Conservation (phyloP, 164 flowering plant species). For the Annona cherimola region DNA sequence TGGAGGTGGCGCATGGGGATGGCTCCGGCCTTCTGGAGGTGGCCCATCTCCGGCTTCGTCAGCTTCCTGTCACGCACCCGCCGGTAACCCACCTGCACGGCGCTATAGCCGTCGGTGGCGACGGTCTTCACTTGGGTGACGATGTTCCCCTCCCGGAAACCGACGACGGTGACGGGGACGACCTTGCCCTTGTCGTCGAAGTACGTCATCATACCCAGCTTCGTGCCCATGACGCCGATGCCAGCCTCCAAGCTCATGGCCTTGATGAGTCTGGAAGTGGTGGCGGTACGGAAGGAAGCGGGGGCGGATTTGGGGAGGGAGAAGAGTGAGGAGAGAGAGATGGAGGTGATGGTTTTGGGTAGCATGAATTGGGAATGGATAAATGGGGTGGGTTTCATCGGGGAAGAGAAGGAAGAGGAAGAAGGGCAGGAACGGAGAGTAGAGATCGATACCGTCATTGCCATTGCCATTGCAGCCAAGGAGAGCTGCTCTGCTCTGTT, state of each 20-base stretch:
- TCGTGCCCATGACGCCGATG: conserved; percentile 90
- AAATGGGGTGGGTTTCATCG: background rate
- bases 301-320: background rate
- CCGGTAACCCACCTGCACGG: conserved; percentile 90
- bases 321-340: background rate
- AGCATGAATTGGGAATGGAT: background rate
- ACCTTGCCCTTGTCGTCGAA: conserved; percentile 70
- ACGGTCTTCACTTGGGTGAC: conserved; percentile 88
- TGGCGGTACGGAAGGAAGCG: background rate
- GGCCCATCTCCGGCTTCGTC: conserved; percentile 90
- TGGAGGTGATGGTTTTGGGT: no score
- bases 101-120: conserved; percentile 81
- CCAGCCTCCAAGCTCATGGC: conserved; percentile 80
- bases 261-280: background rate
- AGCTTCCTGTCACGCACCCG: conserved; percentile 79
- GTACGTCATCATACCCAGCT: conserved; percentile 93
- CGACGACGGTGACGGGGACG: conserved; percentile 90
- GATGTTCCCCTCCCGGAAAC: conserved; percentile 88
- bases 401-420: background rate
- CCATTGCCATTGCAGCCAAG: background rate
- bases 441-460: background rate
- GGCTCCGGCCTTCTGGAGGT: conserved; percentile 64
- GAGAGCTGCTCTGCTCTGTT: background rate
- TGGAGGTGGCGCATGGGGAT: conserved; percentile 90
- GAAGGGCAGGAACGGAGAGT: background rate